phyloP scores from a whole-genome alignment of 192 early-diverging fungal species.

The Jimgerdemannia lactiflua region DNA sequence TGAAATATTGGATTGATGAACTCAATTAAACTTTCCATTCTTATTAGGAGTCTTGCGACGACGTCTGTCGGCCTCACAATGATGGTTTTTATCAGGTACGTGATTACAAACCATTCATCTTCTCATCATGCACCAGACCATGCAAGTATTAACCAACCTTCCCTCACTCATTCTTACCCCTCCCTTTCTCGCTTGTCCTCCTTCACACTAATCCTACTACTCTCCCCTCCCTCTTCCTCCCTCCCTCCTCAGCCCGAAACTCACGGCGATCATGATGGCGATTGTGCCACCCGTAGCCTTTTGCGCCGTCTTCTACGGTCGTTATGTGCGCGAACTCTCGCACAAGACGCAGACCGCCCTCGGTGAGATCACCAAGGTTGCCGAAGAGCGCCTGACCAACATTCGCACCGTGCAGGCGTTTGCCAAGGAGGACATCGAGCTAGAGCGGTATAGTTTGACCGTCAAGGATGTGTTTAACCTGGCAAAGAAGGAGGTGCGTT shows the following conservation, averaged over 20 bases:
- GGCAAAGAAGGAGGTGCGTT: constrained; percentile 15
- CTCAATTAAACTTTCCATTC: not conserved
- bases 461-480: constrained; percentile 33
- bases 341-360: constrained; percentile 62
- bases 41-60: constrained; percentile 43
- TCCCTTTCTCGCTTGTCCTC: not conserved
- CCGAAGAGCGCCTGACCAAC: constrained; percentile 80
- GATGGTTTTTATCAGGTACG: constrained; percentile 62
- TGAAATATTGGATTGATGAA: too few relatives aligned
- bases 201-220: not conserved
- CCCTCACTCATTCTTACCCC: not conserved
- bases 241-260: constrained; percentile 42
- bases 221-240: not conserved
- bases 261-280: constrained; percentile 67
- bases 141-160: not conserved
- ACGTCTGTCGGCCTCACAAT: constrained; percentile 57
- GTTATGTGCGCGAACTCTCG: constrained; percentile 58
- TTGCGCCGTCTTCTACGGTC: constrained; percentile 67
- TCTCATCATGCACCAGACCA: too few relatives aligned
- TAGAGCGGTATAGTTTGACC: constrained; percentile 33
- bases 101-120: not conserved
- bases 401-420: constrained; percentile 85
- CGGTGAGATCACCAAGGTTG: constrained; percentile 66
- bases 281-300: constrained; percentile 74
- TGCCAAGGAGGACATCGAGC: constrained; percentile 52